Evolutionary conservation across 768 basidiomycete species (phyloP), one percentile per base, ranked within the genome.

Genomic region (Scleroderma bovista): DNA sequence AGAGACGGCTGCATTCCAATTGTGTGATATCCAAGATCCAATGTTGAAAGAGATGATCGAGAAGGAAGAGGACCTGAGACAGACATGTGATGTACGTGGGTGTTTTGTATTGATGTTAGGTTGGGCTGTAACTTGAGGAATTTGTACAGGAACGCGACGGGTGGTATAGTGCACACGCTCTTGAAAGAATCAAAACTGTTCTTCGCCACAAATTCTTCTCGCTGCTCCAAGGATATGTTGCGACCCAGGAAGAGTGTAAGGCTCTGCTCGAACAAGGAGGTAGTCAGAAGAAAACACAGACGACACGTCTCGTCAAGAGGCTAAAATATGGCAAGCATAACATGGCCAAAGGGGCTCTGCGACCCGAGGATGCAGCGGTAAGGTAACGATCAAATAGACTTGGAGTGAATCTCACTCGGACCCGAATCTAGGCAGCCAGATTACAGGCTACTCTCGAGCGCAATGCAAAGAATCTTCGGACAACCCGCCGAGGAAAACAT

Each of bases 1-100:
- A 57, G 88, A 95, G 65, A 87, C 90, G 0, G 93, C 92, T 1
- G 89, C 92, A 16, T 99, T 91, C 70, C 96, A 98, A 66, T 74
- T 99, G 6, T 89, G 89, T 65, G 96, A 99, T 64, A 88, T 99
- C 55, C 69, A 75, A 7, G 96, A 99, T 63, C 82, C 84, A 6
- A 85, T 93, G 78, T 68, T 96, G 43, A 80, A 80, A 56, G 74
- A 75, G 33, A 85, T 94, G 79, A 89, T 98, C 46, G 77, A 86
- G 52, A 81, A 86, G 51, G 74, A 80, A 5, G 76, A 80, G 15
- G 84, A 81, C 40, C 69, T 88, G 16, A 79, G 83, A 31, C 84
- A 88, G 52, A 72, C 66, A 12, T 92, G 89, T 63, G 75, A 91
- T 60, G 93, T 94, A 52, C 58, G 87, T 72, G 44, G 33, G 20